Conservation (phyloP, 352 stramenopile species). For the Pythium insidiosum region DNA sequence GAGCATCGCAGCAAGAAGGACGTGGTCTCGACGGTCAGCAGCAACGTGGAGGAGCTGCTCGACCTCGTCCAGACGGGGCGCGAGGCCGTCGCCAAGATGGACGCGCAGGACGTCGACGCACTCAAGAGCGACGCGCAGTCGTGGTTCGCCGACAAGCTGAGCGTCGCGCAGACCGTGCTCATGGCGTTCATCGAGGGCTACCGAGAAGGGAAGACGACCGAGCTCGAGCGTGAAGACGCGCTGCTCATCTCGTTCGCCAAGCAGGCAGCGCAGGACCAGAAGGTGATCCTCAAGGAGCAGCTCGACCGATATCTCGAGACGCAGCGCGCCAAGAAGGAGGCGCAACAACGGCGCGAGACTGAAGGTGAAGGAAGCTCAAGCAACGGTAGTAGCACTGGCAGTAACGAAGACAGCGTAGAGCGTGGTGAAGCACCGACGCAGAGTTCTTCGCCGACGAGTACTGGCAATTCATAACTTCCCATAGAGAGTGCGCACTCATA, state of each 20-base stretch:
- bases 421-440: too few relatives aligned
- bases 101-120: constrained; percentile 51
- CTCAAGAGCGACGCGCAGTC: constrained; percentile 58
- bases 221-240: constrained; percentile 64
- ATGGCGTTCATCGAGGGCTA: constrained; percentile 82
- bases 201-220: constrained; percentile 64
- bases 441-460: too few relatives aligned
- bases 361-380: neutral
- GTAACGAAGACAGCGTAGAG: too few relatives aligned
- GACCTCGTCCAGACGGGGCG: constrained; percentile 50
- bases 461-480: too few relatives aligned
- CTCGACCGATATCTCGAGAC: constrained; percentile 54
- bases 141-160: constrained; percentile 80
- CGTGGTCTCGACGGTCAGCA: constrained; percentile 50
- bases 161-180: constrained; percentile 73
- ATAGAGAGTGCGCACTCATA: too few relatives aligned
- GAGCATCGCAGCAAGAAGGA: constrained; percentile 64
- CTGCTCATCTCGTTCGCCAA: constrained; percentile 70
- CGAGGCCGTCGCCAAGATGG: constrained; percentile 45
- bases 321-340: constrained; percentile 45
- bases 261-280: constrained; percentile 69
- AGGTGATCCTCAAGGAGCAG: constrained; percentile 57
- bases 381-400: neutral
- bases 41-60: constrained; percentile 64
- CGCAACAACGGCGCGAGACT: constrained; percentile 13